Evolutionary conservation across 1,284 basidiomycete species (phyloP), one percentile per base, ranked within the genome.

Genomic region (Coniferiporia weirii): DNA sequence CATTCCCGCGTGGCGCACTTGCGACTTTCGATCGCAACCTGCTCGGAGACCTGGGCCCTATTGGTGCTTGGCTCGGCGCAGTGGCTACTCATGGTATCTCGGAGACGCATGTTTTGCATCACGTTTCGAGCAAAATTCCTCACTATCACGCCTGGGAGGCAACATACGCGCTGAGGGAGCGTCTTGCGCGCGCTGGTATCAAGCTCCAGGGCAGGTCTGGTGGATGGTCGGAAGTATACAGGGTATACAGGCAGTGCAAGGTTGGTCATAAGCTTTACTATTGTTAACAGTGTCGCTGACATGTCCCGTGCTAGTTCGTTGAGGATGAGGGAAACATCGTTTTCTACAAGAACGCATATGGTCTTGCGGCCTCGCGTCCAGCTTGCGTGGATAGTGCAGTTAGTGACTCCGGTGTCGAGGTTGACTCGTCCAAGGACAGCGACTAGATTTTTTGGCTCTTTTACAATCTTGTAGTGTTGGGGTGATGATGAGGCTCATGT

Each of bases 131-230:
- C 80, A 94, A 94, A 77, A 97, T 98, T 64, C 95, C 95, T 19
- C 95, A 97, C 75, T 96, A 93, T 71, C 76, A 92, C 64, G 89
- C 90, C 73, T 97, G 94, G 95, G 95, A 97, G 72, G 96, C 96
- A 22, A 88, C 89, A 38, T 84, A 85, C 67, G 94, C 93, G 10
- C 81, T 99, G 67, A 93, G 93, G 75, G 81, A 82, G 69, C 87
- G 86, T 68, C 82, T 98, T 54, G 85, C 75, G 35, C 76, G 81
- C 55, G 75, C 78, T 46, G 86, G 87, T 13, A 73, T 89, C 62
- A 72, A 75, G 53, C 77, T 87, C 32, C 70, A 85, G 53, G 89
- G 89, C 61, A 74, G 71, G 1, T 82, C 89, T n/a, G 85, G 80
- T 22, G 86, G 89, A 15, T 92, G 90, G 89, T 73, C 75, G n/a